Base-by-base conservation (phyloP, 163 green algal species). In the Prototheca wickerhamii region DNA sequence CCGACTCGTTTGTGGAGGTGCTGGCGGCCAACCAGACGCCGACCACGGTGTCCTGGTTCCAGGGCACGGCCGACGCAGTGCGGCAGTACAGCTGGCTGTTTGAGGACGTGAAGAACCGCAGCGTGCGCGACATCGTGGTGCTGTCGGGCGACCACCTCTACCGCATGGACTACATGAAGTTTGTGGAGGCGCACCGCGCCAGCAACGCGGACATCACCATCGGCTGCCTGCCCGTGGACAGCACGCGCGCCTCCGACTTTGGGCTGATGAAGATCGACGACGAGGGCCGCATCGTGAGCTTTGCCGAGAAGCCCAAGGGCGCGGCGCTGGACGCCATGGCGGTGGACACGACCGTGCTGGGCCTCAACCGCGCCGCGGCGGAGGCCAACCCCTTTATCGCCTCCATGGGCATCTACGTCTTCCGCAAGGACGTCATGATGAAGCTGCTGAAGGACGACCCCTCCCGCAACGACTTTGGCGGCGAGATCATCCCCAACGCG, bases 381-480 rank as follows among this genome's bases (percentile, higher is more conserved):
- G 21, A 44, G 46, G 28, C 69, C 35, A 90, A 87, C 70, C 75
- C 77, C 3, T 90, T 83, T 73, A 82, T 83, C 44, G 76, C 72
- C 17, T 92, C 83, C 60, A 99, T 99, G 94, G 94, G 94, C 68
- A 98, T 99, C 82, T 99, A 99, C 67, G 91, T 98, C 30, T 98
- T 99, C 86, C 96, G 96, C 79, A 97, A 97, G 81, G 70, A 81
- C 23, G 82, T 86, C 2, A 86, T 99, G 74, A 73, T 90, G 54
- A 70, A 93, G 32, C 77, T 93, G 68, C 77, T 89, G 26, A 83
- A 58, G 64, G 76, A 84, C 63, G 90, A 95, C 71, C 81, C 87
- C 43, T 66, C 77, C 44, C 80, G 81, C 63, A 96, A 96, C 70
- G 94, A 99, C 80, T 99, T 99, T 83, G 94, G 94, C 28, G 87